Evolutionary conservation across 2,329 filamentous ascomycete genomes (phyloP).

Genomic region (Fusarium nodosum): DNA sequence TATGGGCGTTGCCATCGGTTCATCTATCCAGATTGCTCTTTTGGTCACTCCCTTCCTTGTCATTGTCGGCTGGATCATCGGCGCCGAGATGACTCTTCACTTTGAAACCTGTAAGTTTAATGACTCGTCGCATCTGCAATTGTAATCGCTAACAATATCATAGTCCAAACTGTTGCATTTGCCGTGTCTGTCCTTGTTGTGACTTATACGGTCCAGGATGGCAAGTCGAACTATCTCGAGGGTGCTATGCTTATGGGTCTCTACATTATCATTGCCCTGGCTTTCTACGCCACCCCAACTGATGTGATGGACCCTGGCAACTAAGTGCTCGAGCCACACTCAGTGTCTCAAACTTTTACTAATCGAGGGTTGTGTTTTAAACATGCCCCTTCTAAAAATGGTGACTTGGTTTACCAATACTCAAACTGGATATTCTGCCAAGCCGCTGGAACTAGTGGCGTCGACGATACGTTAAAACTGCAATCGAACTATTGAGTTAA

Average conservation of each 20-base stretch:
- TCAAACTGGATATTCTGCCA: constrained; percentile 1
- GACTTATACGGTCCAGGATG: constrained; percentile 82
- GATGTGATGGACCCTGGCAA: constrained; percentile 59
- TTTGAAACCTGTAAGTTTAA: constrained; percentile 72
- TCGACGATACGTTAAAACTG: constrained; percentile 12
- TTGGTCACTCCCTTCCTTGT: constrained; percentile 86
- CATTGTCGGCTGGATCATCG: constrained; percentile 83
- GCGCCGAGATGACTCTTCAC: constrained; percentile 79
- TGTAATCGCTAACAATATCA: constrained; percentile 28
- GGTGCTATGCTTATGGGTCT: constrained; percentile 74
- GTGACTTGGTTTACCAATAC: constrained; percentile 8
- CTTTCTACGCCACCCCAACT: constrained; percentile 69
- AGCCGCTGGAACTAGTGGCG: not conserved
- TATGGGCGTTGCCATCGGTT: constrained; percentile 85
- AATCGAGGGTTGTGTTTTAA: constrained; percentile 10
- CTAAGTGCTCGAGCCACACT: constrained; percentile 4
- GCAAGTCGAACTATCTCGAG: constrained; percentile 87
- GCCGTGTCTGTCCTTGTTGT: constrained; percentile 82
- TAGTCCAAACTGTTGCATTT: constrained; percentile 81
- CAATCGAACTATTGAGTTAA: constrained; percentile 28
- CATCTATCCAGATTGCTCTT: constrained; percentile 85
- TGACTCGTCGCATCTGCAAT: not conserved
- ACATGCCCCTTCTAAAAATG: constrained; percentile 4
- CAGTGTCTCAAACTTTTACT: not conserved
- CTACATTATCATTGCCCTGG: constrained; percentile 72